A percentile compares a stretch with the other conserved stretches of the same genome.
These are phyloP conservation scores for Ascochyta clinopodiicola DNA, from an alignment of 2,329 filamentous ascomycete genomes.

Conservation along the genomic window DNA sequence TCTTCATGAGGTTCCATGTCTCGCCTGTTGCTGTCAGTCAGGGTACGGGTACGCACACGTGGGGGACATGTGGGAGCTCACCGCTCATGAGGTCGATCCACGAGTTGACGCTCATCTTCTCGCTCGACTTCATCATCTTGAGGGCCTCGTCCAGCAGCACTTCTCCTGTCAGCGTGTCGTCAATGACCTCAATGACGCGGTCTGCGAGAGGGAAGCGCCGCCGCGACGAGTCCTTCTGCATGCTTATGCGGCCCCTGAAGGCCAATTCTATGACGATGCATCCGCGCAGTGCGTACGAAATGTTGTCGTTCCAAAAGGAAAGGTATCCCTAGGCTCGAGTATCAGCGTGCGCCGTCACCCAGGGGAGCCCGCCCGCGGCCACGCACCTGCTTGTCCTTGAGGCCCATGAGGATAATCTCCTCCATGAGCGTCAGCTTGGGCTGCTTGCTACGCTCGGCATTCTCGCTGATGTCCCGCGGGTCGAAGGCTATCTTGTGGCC, in stretches of 20 bases:
- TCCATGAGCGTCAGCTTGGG: constrained; percentile 99
- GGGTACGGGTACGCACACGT: neutral
- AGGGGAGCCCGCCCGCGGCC: constrained; percentile 9
- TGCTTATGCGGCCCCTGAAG: constrained; percentile 93
- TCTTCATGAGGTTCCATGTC: constrained; percentile 99
- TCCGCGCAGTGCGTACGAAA: constrained; percentile 94
- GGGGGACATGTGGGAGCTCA: constrained; percentile 55
- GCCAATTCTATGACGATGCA: constrained; percentile 98
- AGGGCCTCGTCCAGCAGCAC: constrained; percentile 95
- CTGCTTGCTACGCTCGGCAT: constrained; percentile 93
- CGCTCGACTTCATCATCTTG: constrained; percentile 99
- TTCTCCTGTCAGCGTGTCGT: constrained; percentile 95
- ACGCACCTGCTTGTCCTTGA: constrained; percentile 97
- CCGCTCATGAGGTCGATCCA: constrained; percentile 99
- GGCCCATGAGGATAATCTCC: constrained; percentile 89
- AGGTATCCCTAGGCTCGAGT: constrained; percentile 76
- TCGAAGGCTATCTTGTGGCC: constrained; percentile 99
- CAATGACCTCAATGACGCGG: constrained; percentile 93
- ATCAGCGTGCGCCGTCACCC: constrained; percentile 26
- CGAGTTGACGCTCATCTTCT: constrained; percentile 99
- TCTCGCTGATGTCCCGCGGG: constrained; percentile 96
- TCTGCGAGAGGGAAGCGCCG: constrained; percentile 92
- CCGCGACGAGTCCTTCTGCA: constrained; percentile 95
- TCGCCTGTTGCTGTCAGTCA: constrained; percentile 69
- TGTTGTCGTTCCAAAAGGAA: constrained; percentile 99